Evolutionary conservation across 371 early-diverging fungal genomes (phyloP).

Genomic region (Polyrhizophydium stewartii): DNA sequence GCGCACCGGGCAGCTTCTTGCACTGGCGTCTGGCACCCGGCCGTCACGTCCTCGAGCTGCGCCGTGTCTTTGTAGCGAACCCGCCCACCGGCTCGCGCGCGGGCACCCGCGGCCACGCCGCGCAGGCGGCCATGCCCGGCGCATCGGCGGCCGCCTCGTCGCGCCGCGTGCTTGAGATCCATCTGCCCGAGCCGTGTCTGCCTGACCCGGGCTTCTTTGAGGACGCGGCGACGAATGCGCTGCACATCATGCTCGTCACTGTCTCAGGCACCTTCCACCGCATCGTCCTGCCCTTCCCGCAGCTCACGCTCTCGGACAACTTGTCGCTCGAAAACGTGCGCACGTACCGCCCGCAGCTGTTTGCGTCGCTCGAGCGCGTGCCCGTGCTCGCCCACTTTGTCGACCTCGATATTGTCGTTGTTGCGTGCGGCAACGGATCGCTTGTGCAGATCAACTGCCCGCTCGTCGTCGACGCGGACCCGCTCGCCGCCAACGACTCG

Average conservation of each 20-base stretch:
- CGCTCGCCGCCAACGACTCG: background rate
- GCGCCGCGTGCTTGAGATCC: slow-evolving; percentile 6
- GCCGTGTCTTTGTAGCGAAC: slow-evolving; percentile 10
- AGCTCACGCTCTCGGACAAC: slow-evolving; percentile 5
- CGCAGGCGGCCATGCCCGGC: background rate
- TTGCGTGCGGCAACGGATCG: slow-evolving; percentile 14
- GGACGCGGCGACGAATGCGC: background rate
- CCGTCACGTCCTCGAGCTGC: slow-evolving; percentile 11
- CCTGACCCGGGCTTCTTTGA: slow-evolving; percentile 6
- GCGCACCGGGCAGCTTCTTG: background rate
- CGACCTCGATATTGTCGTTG: slow-evolving; percentile 14
- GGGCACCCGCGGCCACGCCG: background rate
- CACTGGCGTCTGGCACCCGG: slow-evolving; percentile 9
- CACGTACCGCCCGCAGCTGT: background rate
- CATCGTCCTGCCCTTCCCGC: slow-evolving; percentile 2
- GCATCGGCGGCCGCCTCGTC: too few species aligned
- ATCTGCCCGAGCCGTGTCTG: slow-evolving; percentile 3
- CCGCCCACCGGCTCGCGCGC: background rate
- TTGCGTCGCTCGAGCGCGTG: background rate
- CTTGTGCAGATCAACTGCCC: slow-evolving; percentile 16
- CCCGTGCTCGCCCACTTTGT: slow-evolving; percentile 20
- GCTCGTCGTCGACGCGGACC: background rate
- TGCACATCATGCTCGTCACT: slow-evolving; percentile 11
- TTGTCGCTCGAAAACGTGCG: background rate
- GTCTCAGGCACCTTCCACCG: slow-evolving; percentile 2